Evolutionary conservation across 1,139 yeast species (phyloP), one percentile per base, ranked within the genome.

Genomic region (Suhomyces anneliseae): DNA sequence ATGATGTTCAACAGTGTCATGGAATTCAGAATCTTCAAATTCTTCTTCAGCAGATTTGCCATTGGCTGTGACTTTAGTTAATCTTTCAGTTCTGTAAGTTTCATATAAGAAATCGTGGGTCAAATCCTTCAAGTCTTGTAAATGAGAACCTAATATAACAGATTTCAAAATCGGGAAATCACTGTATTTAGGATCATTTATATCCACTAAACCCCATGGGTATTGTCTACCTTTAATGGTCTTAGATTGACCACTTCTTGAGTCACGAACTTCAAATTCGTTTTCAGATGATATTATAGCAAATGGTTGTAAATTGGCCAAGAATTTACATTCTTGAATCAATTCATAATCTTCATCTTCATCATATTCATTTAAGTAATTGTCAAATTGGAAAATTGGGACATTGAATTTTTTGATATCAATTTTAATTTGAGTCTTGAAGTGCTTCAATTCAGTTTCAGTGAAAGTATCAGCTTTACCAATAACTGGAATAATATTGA

Each of bases 61-160:
- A 19, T 39, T 41, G 36, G 47, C 86, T 8, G 80, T 74, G 35
- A 76, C 81, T 54, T 69, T 71, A 35, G 76, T 71, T 55, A 92
- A 79, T 42, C 95, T 85, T 61, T 88, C 95, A 5, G 98, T 89
- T 72, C 99, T 85, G 69, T 93, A 93, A 52, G 86, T 84, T 67
- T 93, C 99, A 65, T 93, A 93, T 54, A 92, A 74, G 58, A 88
- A 82, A 63, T 90, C 97, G 63, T 90, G 97, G 24, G 98, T 93
- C 62, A 85, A 82, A 61, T 93, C 98, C 66, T 92, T 89, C 66
- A 93, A 80, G 64, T 93, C 99, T 62, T 88, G 92, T 58, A 93
- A 76, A 65, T 93, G 99, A n/a, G 96, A 83, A 40, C 95, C 93
- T 59, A 93, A 79, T 42, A 93, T 69, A 2, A 93, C 92, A 46